Base-by-base conservation (phyloP, 1,284 basidiomycete species). In the Cutaneotrichosporon mucoides region DNA sequence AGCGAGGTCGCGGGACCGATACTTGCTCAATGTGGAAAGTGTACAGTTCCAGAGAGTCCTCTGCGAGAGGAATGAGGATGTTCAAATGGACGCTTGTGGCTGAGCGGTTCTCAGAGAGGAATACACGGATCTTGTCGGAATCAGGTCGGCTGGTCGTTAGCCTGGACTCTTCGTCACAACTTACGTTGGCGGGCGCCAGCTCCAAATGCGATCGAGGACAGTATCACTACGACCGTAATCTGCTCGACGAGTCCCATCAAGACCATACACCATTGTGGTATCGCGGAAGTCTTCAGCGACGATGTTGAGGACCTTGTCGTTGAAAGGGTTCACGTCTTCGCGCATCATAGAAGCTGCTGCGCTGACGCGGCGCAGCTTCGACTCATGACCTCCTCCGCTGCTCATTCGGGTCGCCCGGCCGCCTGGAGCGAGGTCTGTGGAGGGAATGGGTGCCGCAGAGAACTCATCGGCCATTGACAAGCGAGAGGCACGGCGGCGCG, bases 11-110 rank as follows among this genome's bases (percentile, higher is more conserved):
- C 77, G 48, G 76, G 67, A 36, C 75, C 72, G 37, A 74, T 68
- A 40, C 85, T 68, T 15, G 80, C 73, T 64, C 53, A 40, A 62
- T 65, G n/a, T 66, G 61, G 53, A 86, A 86, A 5, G 87, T 70
- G 8, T 81, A 75, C 9, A 88, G 68, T 0, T 72, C 75, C 0
- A 83, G 81, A 12, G 83, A 81, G 9, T 83, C 77, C 2, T 71
- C 67, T 24, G 58, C 40, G 7, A 46, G n/a, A 2, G 75, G 72
- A 12, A 85, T 82, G 65, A 87, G 85, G 68, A 77, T 59, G 63
- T 76, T 76, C 60, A 76, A 59, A 33, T 60, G 60, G 16, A 70
- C 63, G 4, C 54, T 64, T 7, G 59, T 42, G 0, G 62, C 53
- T 34, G 61, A 68, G 38, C 68, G 52, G 38, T 71, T 68, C 38